phyloP scores from a whole-genome alignment of 2,329 filamentous ascomycete genomes.

The Dactylellina sp. region DNA sequence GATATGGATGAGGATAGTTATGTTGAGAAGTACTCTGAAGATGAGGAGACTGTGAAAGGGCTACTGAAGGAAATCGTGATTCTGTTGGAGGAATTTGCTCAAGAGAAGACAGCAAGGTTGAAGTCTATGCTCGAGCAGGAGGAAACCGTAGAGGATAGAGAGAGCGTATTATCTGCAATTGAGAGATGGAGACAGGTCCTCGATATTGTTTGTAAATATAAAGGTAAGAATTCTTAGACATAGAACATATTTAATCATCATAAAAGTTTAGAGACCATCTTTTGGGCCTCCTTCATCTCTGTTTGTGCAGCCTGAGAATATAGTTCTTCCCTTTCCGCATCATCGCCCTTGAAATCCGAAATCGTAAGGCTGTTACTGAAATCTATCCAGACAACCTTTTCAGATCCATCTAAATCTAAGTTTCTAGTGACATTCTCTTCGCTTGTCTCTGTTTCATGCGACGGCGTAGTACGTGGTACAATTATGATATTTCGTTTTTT shows the following conservation, averaged over 20 bases:
- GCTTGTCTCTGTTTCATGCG: neutral
- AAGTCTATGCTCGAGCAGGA: slow-evolving; percentile 1
- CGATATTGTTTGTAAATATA: slow-evolving; percentile 15
- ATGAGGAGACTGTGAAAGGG: slow-evolving; percentile 16
- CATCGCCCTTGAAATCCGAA: slow-evolving; percentile 13
- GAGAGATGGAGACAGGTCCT: slow-evolving; percentile 32
- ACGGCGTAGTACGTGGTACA: slow-evolving; percentile 6
- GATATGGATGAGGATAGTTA: slow-evolving; percentile 52
- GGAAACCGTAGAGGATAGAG: slow-evolving; percentile 3
- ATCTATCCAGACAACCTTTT: slow-evolving; percentile 51
- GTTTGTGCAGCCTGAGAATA: slow-evolving; percentile 6
- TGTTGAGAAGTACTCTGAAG: slow-evolving; percentile 14
- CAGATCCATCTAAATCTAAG: slow-evolving; percentile 19
- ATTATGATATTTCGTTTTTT: slow-evolving; percentile 48
- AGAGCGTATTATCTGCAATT: slow-evolving; percentile 22
- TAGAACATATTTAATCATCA: slow-evolving; percentile 15
- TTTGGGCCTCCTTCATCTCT: slow-evolving; percentile 17
- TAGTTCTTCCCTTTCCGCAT: neutral
- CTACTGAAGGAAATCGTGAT: slow-evolving; percentile 19
- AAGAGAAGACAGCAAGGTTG: slow-evolving; percentile 7
- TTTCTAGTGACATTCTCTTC: slow-evolving; percentile 20
- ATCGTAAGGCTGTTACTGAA: slow-evolving; percentile 48
- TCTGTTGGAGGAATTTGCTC: slow-evolving; percentile 5
- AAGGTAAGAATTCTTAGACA: neutral
- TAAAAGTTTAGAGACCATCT: slow-evolving; percentile 1